Percentiles rank a stretch among this genome's conserved stretches.
Evolutionary conservation across 331 rosid species (phyloP).

Genomic region (Malus hybrid): DNA sequence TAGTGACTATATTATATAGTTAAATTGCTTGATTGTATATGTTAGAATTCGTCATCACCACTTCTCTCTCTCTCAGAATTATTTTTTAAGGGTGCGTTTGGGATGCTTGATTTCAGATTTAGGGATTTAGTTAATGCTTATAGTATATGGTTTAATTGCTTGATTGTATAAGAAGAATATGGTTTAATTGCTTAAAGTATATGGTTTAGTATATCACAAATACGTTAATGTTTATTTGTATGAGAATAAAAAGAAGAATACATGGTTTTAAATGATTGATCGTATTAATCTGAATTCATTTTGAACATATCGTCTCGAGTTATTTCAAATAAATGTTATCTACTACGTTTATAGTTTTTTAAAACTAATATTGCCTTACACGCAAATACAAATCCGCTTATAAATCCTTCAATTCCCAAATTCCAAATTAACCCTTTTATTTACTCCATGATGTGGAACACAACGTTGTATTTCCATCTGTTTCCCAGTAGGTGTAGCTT

Average conservation of each 20-base stretch:
- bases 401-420: neutral
- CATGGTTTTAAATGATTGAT: neutral
- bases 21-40: too few species aligned
- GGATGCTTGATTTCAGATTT: too few species aligned
- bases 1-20: too few species aligned
- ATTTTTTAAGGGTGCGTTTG: too few species aligned
- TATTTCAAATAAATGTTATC: neutral
- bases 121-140: too few species aligned
- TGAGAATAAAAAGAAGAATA: neutral
- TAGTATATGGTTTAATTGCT: too few species aligned
- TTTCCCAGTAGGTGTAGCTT: neutral
- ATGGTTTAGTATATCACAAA: too few species aligned
- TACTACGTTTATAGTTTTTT: neutral
- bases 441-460: neutral
- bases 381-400: neutral
- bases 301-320: neutral
- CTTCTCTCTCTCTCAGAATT: too few species aligned
- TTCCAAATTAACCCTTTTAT: neutral
- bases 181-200: too few species aligned
- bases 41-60: too few species aligned
- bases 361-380: neutral
- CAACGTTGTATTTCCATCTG: neutral
- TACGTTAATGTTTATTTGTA: neutral
- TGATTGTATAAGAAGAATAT: too few species aligned
- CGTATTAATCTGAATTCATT: neutral